A percentile compares a stretch with the other conserved stretches of the same genome.
Conservation (phyloP, 345 rosid species). For the Gossypium turneri region DNA sequence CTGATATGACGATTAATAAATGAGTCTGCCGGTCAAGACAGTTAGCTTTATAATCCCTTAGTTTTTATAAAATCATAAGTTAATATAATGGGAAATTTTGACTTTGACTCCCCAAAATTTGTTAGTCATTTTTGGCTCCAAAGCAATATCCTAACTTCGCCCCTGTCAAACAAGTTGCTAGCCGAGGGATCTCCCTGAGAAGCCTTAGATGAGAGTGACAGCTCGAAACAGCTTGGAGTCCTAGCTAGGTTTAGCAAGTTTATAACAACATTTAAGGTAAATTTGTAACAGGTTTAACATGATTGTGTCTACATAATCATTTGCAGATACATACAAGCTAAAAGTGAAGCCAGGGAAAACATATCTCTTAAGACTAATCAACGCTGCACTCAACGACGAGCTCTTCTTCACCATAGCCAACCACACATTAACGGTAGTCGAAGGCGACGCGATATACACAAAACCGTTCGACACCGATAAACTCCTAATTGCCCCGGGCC, state of each 20-base stretch:
- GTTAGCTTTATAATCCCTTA: too few species aligned
- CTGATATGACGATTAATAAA: too few species aligned
- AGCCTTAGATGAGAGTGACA: too few species aligned
- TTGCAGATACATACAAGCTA: conserved; percentile 38
- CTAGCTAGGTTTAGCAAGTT: not conserved
- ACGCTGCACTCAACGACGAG: conserved; percentile 59
- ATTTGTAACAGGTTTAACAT: not conserved
- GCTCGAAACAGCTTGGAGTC: too few species aligned
- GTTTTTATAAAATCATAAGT: too few species aligned
- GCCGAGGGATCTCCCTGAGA: too few species aligned
- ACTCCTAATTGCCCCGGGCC: conserved; percentile 38
- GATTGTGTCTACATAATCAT: not conserved
- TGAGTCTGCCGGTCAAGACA: too few species aligned
- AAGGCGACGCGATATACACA: conserved; percentile 35
- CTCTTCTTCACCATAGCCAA: conserved; percentile 52
- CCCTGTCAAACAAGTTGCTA: too few species aligned
- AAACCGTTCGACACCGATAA: conserved; percentile 33
- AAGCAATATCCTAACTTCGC: too few species aligned
- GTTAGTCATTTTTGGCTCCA: too few species aligned
- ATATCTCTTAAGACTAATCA: conserved; percentile 42
- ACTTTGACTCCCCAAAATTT: too few species aligned
- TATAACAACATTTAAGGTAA: not conserved
- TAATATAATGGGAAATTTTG: too few species aligned
- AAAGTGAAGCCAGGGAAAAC: conserved; percentile 48
- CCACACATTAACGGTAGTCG: conserved; percentile 39